Evolutionary conservation across 2,329 filamentous ascomycete species (phyloP), one percentile per base, ranked within the genome.

Genomic region (Davidsoniella neocaledoniae): DNA sequence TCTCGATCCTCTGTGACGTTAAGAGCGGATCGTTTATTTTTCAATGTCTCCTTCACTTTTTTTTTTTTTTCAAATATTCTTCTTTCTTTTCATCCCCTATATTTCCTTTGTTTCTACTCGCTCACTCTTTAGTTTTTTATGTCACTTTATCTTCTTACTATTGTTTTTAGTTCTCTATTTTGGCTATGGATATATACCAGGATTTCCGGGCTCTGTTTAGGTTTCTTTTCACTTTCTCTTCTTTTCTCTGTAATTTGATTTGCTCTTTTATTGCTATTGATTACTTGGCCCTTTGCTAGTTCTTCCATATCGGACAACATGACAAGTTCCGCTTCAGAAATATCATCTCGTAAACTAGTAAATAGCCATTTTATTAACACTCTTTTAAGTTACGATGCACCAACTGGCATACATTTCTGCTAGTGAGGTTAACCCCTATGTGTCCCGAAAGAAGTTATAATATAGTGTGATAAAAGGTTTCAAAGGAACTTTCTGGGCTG

Each of bases 121-220:
- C 43, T 52, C 50, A 49, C 25, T 39, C 46, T 42, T 46, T 54
- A 43, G 25, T 45, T 51, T 38, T 16, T 40, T 50, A 48, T 25
- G 41, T 39, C 37, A 21, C 39, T 45, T 40, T 43, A 10, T 38
- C 36, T 43, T 29, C 48, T 37, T 46, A 42, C 21, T 29, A 46
- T 21, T 46, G 19, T 46, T 21, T 47, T 29, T 49, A 25, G 45
- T 25, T 25, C 3, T 37, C 36, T 36, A 8, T 3, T 46, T 46
- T 37, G 36, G 29, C 26, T 14, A 9, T 23, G 6, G n/a, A 8
- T 26, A 33, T 45, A 45, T 41, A 41, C 39, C 39, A 41, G 39
- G 39, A 41, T 21, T 12, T 33, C 8, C 29, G 29, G 29, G 29
- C 21, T 33, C 16, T 36, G 10, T 23, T 21, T 19, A 33, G 8